Evolutionary conservation across 2,329 filamentous ascomycete genomes (phyloP).

Genomic region (Botryotinia narcissicola): DNA sequence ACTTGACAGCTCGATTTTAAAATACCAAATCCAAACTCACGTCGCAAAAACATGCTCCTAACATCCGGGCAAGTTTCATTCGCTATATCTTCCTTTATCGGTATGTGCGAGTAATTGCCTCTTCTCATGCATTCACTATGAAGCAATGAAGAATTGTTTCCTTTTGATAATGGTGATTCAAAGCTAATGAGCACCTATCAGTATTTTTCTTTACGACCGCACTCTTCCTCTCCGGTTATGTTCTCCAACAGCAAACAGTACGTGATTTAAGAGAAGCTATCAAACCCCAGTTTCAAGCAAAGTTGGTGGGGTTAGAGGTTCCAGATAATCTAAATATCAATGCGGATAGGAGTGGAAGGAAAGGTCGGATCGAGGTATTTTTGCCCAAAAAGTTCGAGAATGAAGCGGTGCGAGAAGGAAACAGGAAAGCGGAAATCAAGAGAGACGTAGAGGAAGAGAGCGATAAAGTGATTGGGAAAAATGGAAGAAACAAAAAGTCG

Average conservation of each 20-base stretch:
- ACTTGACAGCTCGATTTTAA: not conserved
- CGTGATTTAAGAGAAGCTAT: slow-evolving; percentile 73
- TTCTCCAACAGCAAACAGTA: slow-evolving; percentile 82
- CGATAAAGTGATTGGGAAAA: not conserved
- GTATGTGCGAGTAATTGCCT: slow-evolving; percentile 45
- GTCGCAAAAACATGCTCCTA: slow-evolving; percentile 46
- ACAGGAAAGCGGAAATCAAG: not conserved
- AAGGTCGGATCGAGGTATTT: slow-evolving; percentile 25
- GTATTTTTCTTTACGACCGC: slow-evolving; percentile 76
- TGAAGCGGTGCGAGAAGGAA: not conserved
- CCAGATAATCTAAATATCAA: slow-evolving; percentile 6
- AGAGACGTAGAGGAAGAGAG: not conserved
- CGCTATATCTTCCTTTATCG: slow-evolving; percentile 59
- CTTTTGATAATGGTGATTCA: slow-evolving; percentile 14
- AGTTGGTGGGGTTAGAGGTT: slow-evolving; percentile 21
- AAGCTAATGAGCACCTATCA: slow-evolving; percentile 35
- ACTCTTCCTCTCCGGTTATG: slow-evolving; percentile 84
- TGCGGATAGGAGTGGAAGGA: slow-evolving; percentile 9
- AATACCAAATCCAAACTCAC: not conserved
- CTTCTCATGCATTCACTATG: not conserved
- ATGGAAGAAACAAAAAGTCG: not conserved
- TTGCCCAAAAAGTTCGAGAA: slow-evolving; percentile 25
- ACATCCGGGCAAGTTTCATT: slow-evolving; percentile 70
- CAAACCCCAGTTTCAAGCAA: slow-evolving; percentile 33
- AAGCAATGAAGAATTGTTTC: too few species aligned